A percentile compares a stretch with the other conserved stretches of the same genome.
phyloP scores from a whole-genome alignment of 495 filamentous ascomycete species.

The Glonium stellatum region DNA sequence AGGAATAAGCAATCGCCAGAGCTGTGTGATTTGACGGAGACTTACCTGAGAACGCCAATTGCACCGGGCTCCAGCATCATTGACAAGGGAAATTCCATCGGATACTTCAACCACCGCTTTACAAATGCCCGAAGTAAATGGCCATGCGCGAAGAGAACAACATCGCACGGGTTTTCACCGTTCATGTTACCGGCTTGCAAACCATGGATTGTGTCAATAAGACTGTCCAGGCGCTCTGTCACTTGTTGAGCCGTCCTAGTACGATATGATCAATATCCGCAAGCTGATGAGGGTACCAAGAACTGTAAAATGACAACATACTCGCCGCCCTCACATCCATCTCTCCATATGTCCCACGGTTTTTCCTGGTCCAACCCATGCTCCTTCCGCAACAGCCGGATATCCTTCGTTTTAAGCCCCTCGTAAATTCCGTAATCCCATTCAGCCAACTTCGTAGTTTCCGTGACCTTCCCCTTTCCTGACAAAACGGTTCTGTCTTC shows the following conservation, averaged over 20 bases:
- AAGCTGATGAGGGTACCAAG: background rate
- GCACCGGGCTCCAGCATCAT: conserved; percentile 77
- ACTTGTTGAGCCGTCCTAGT: conserved; percentile 59
- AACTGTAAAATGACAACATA: conserved; percentile 25
- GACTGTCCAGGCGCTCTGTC: conserved; percentile 56
- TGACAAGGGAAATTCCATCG: conserved; percentile 56
- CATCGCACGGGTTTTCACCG: conserved; percentile 47
- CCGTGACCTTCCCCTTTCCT: conserved; percentile 5
- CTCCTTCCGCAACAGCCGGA: conserved; percentile 19
- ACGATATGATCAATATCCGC: conserved; percentile 16
- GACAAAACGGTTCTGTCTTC: conserved; percentile 8
- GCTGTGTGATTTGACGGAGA: background rate
- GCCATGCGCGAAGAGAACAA: conserved; percentile 69
- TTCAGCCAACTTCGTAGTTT: conserved; percentile 25
- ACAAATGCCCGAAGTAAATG: conserved; percentile 86
- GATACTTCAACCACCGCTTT: conserved; percentile 74
- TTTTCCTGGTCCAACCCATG: conserved; percentile 44
- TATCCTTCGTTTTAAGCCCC: conserved; percentile 28
- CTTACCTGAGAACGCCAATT: conserved; percentile 70
- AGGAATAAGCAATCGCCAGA: background rate
- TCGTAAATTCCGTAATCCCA: conserved; percentile 34
- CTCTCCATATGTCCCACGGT: conserved; percentile 75
- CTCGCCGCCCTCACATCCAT: conserved; percentile 69
- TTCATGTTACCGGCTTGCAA: conserved; percentile 48
- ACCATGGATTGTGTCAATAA: conserved; percentile 66